Conservation (phyloP, 106 monocot genomes). For the Dactylorhiza incarnata region DNA sequence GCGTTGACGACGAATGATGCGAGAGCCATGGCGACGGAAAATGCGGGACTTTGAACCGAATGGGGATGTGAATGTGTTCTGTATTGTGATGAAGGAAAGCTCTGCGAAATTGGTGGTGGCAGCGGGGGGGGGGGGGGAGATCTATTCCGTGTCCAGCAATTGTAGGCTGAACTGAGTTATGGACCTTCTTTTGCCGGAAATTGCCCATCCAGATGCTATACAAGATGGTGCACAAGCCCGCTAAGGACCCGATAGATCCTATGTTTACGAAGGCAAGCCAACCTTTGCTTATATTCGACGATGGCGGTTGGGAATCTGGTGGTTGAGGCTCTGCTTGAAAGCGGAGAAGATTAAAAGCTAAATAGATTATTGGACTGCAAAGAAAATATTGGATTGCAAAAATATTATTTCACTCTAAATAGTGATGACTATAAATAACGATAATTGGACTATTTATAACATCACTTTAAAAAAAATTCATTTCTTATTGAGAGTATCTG, state of each 20-base stretch:
- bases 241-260: conserved; percentile 49
- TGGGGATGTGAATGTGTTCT: background rate
- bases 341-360: too few relatives aligned
- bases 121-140: too few relatives aligned
- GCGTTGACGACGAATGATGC: background rate
- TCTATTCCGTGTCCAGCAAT: conserved; percentile 13
- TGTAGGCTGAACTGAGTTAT: conserved; percentile 71
- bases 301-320: conserved; percentile 15
- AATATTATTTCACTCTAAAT: too few relatives aligned
- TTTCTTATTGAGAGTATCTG: too few relatives aligned
- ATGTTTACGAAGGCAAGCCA: conserved; percentile 37
- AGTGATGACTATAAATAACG: too few relatives aligned
- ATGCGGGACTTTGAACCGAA: background rate
- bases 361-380: too few relatives aligned
- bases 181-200: conserved; percentile 51
- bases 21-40: background rate
- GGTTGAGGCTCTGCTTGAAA: too few relatives aligned
- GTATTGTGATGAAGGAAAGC: background rate
- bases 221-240: conserved; percentile 37
- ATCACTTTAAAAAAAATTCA: too few relatives aligned
- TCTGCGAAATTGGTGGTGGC: background rate
- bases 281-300: conserved; percentile 16
- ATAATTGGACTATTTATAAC: too few relatives aligned
- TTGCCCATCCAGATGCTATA: conserved; percentile 31
- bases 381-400: too few relatives aligned